Percentiles rank a stretch among this genome's conserved stretches.
phyloP scores from a whole-genome alignment of 306 rosid genomes.

The Vigna mungo region DNA sequence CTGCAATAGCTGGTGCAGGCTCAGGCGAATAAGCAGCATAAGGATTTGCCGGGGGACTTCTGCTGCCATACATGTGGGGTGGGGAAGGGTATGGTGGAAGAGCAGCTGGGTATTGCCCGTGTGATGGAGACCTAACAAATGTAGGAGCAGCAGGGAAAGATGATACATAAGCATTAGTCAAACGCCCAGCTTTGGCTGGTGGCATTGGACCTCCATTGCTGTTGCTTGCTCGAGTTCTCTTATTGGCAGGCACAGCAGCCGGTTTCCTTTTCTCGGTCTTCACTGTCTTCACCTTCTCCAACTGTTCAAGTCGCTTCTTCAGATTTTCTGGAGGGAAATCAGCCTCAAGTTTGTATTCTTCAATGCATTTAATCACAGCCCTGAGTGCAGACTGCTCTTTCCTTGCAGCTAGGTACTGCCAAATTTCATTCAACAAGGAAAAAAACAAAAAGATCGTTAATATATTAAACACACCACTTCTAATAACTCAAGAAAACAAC shows the following conservation, averaged over 20 bases:
- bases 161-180: conserved; percentile 94
- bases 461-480: conserved; percentile 21
- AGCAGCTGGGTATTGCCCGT: conserved; percentile 88
- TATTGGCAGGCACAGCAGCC: conserved; percentile 87
- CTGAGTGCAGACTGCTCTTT: conserved; percentile 96
- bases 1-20: conserved; percentile 75
- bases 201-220: conserved; percentile 98
- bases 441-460: conserved; percentile 40
- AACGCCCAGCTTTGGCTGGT: conserved; percentile 99
- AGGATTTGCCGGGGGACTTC: conserved; percentile 86
- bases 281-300: conserved; percentile 86
- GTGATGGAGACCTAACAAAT: conserved; percentile 91
- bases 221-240: conserved; percentile 90
- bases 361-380: conserved; percentile 93
- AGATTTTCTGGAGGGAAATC: conserved; percentile 92
- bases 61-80: conserved; percentile 93
- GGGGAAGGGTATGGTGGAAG: conserved; percentile 94
- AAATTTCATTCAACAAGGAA: conserved; percentile 38
- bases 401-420: conserved; percentile 90
- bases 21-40: conserved; percentile 90
- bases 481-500: conserved; percentile 34
- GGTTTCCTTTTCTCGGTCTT: conserved; percentile 91
- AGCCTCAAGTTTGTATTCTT: conserved; percentile 90
- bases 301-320: conserved; percentile 95
- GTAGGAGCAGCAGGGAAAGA: conserved; percentile 94